Conservation (phyloP, 1,139 yeast genomes). For the Lodderomyces orthopsilosis region DNA sequence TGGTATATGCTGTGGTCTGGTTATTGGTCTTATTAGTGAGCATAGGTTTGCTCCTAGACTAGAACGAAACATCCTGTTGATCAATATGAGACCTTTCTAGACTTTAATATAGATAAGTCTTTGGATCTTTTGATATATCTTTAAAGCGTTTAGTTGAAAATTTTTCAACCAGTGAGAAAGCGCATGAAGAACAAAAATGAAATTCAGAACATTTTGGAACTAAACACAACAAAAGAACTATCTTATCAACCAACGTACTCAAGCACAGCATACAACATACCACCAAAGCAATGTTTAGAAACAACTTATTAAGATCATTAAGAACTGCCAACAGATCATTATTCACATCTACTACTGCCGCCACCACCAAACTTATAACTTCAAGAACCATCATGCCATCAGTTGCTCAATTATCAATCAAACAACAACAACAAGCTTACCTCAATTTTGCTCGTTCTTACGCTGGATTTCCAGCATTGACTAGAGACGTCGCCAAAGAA, state of each 20-base stretch:
- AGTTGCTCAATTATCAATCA: constrained; percentile 33
- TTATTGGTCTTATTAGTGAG: constrained; percentile 3
- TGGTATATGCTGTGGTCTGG: not conserved
- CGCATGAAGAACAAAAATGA: not conserved
- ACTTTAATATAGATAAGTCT: too few species aligned
- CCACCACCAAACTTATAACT: constrained; percentile 1
- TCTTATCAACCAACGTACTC: constrained; percentile 2
- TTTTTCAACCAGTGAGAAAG: constrained; percentile 3
- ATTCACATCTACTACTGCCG: not conserved
- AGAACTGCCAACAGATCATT: constrained; percentile 20
- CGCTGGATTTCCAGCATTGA: constrained; percentile 63
- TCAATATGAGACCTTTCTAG: too few species aligned
- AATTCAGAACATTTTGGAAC: not conserved
- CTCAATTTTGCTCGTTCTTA: constrained; percentile 39
- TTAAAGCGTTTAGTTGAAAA: too few species aligned
- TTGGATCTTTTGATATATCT: too few species aligned
- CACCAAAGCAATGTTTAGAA: constrained; percentile 32
- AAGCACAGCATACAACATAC: not conserved
- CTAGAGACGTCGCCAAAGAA: constrained; percentile 68
- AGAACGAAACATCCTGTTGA: not conserved
- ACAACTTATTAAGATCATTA: constrained; percentile 24
- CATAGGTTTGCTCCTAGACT: not conserved
- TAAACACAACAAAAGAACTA: not conserved
- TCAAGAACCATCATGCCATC: constrained; percentile 1
- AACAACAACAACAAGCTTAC: constrained; percentile 5